Evolutionary conservation across 176 grass and related monocot species (phyloP).

Genomic region (Miscanthus lutarioriparius): DNA sequence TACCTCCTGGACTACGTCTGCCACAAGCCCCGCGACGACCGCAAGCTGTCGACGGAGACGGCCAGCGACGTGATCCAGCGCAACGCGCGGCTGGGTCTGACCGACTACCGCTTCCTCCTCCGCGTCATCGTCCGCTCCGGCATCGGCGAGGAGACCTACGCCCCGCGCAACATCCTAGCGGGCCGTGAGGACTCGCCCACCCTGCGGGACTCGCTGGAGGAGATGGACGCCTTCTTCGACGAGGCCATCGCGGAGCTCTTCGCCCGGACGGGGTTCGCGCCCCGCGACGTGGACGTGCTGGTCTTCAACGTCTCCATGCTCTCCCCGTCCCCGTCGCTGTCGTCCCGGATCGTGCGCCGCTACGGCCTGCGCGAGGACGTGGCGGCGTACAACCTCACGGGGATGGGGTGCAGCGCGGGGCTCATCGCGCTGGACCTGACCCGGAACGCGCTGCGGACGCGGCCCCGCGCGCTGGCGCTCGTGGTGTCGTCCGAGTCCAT

Average conservation of each 20-base stretch:
- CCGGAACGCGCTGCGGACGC: conserved; percentile 41
- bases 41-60: conserved; percentile 44
- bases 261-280: neutral
- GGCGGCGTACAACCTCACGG: conserved; percentile 62
- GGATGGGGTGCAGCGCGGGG: conserved; percentile 81
- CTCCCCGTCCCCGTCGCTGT: conserved; percentile 58
- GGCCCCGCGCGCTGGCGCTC: conserved; percentile 40
- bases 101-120: conserved; percentile 69
- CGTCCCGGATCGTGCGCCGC: conserved; percentile 38
- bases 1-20: conserved; percentile 78
- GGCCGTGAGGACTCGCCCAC: conserved; percentile 48
- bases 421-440: conserved; percentile 53
- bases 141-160: conserved; percentile 73
- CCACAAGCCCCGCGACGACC: conserved; percentile 48
- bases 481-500: conserved; percentile 70
- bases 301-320: conserved; percentile 63
- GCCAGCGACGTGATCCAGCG: conserved; percentile 48
- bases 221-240: conserved; percentile 62
- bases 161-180: conserved; percentile 48
- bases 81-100: conserved; percentile 37
- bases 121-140: conserved; percentile 66
- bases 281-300: conserved; percentile 52
- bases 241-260: conserved; percentile 47
- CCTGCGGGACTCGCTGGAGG: conserved; percentile 40
- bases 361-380: conserved; percentile 66